phyloP scores from a whole-genome alignment of 352 stramenopile genomes.

The Phytopythium boreale region DNA sequence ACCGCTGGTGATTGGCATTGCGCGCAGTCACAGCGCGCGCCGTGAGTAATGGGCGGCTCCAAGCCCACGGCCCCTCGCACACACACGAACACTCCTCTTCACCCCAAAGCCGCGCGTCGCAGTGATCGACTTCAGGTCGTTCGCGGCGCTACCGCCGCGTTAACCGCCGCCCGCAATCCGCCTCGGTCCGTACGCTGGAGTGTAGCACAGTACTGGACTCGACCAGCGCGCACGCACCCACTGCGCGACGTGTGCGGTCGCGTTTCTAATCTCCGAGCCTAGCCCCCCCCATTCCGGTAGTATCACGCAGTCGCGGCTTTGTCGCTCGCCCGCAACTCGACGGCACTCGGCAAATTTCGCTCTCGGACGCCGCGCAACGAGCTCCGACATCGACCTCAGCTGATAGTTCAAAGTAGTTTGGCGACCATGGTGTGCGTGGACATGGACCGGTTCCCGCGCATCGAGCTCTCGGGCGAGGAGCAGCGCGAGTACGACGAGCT shows the following conservation, averaged over 20 bases:
- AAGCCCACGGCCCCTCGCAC: too few relatives aligned
- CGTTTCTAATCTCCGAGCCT: background rate
- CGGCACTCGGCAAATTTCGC: conserved; percentile 3
- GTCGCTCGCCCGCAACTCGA: background rate
- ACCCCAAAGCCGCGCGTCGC: background rate
- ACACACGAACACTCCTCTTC: background rate
- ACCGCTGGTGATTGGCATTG: too few relatives aligned
- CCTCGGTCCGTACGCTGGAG: background rate
- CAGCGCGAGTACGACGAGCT: conserved; percentile 29
- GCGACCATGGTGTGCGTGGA: conserved; percentile 8
- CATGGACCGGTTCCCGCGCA: conserved; percentile 23
- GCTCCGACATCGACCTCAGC: background rate
- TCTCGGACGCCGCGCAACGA: background rate
- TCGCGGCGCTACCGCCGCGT: too few relatives aligned
- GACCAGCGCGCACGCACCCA: too few relatives aligned
- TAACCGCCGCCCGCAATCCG: background rate
- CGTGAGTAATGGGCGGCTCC: too few relatives aligned
- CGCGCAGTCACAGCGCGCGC: too few relatives aligned
- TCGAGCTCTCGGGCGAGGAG: conserved; percentile 22
- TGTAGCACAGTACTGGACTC: too few relatives aligned
- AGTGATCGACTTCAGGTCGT: too few relatives aligned
- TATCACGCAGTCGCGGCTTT: background rate
- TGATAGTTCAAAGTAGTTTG: too few relatives aligned
- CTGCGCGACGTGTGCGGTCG: background rate
- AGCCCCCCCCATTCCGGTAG: background rate